These are phyloP conservation scores for Yarrowia osloensis DNA, from an alignment of 805 yeast species.

Conservation along the genomic window DNA sequence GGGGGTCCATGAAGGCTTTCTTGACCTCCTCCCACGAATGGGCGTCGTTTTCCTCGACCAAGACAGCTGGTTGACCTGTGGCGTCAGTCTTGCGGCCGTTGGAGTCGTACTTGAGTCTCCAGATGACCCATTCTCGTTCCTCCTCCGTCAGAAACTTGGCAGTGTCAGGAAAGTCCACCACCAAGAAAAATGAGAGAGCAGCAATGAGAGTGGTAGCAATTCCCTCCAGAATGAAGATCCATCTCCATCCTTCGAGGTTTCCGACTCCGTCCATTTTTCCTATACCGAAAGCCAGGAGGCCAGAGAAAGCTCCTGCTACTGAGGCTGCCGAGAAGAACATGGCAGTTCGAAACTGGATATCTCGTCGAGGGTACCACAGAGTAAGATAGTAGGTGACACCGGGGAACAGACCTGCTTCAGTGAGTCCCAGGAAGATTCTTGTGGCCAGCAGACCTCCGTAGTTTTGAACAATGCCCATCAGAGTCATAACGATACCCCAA, in stretches of 20 bases:
- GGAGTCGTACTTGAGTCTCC: conserved; percentile 27
- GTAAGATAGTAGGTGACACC: conserved; percentile 42
- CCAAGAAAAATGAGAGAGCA: conserved; percentile 45
- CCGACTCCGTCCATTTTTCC: conserved; percentile 43
- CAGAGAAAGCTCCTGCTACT: conserved; percentile 53
- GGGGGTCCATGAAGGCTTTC: conserved; percentile 52
- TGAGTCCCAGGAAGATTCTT: conserved; percentile 11
- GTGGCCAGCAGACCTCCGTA: conserved; percentile 48
- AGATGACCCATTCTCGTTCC: conserved; percentile 48
- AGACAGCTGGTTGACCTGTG: not conserved
- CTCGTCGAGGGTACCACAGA: conserved; percentile 41
- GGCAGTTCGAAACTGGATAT: conserved; percentile 40
- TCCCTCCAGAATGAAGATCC: conserved; percentile 53
- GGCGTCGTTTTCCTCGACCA: conserved; percentile 40
- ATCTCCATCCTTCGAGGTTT: conserved; percentile 46
- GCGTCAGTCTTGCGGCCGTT: not conserved
- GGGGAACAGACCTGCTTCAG: conserved; percentile 42
- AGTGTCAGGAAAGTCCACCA: conserved; percentile 74
- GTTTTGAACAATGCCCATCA: conserved; percentile 51
- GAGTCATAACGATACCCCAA: conserved; percentile 55
- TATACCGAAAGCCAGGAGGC: conserved; percentile 60
- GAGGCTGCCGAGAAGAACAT: conserved; percentile 40
- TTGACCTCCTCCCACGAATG: conserved; percentile 49
- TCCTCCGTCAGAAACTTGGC: conserved; percentile 54
- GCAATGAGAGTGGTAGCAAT: conserved; percentile 50